These are phyloP conservation scores for Xylaria nigripes DNA, from an alignment of 495 filamentous ascomycete species.

Conservation along the genomic window DNA sequence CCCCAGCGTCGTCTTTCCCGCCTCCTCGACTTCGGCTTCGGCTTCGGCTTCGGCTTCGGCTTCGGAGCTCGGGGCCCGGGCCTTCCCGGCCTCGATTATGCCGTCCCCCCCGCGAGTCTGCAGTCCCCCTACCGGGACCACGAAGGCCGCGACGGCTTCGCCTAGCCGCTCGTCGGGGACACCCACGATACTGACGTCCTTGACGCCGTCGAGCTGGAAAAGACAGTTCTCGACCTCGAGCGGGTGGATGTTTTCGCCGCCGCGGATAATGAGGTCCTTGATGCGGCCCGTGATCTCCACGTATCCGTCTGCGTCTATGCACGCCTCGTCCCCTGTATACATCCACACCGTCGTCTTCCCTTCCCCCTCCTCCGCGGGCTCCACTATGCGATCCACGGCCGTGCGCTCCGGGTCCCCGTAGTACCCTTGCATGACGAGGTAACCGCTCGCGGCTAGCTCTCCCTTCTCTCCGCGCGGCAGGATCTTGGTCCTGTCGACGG, in stretches of 20 bases:
- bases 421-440: conserved; percentile 86
- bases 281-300: conserved; percentile 58
- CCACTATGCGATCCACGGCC: conserved; percentile 58
- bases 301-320: conserved; percentile 67
- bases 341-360: conserved; percentile 34
- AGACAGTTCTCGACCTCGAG: conserved; percentile 89
- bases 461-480: conserved; percentile 60
- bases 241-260: conserved; percentile 94
- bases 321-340: conserved; percentile 84
- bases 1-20: conserved; percentile 25
- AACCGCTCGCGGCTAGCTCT: conserved; percentile 78
- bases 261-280: conserved; percentile 87
- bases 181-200: conserved; percentile 75
- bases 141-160: conserved; percentile 78
- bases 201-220: conserved; percentile 57
- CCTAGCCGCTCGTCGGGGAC: conserved; percentile 78
- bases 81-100: conserved; percentile 4
- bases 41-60: not conserved
- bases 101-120: conserved; percentile 20
- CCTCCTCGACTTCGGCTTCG: not conserved
- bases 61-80: too few species aligned
- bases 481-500: conserved; percentile 44
- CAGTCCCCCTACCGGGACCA: conserved; percentile 46
- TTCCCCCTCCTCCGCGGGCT: conserved; percentile 30
- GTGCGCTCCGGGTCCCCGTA: conserved; percentile 67